Conservation (phyloP, 2,329 filamentous ascomycete genomes). For the Sclerotinia minor region DNA sequence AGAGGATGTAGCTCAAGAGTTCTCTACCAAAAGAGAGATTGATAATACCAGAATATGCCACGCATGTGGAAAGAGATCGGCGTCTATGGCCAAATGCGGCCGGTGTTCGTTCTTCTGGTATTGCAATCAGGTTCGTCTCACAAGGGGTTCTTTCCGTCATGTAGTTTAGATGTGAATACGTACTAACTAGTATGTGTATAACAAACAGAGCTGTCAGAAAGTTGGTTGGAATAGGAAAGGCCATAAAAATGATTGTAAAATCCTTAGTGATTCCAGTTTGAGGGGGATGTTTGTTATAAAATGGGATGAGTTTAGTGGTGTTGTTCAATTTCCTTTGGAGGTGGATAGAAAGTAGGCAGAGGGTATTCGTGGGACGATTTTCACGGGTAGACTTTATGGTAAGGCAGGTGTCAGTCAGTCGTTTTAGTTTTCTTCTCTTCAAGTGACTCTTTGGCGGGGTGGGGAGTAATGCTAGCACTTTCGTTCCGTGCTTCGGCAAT, state of each 20-base stretch:
- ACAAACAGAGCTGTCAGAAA: not conserved
- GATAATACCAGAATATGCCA: slow-evolving; percentile 1
- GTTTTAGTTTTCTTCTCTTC: not conserved
- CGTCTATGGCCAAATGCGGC: not conserved
- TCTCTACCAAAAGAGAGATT: not conserved
- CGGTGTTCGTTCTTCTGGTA: not conserved
- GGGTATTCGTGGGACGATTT: not conserved
- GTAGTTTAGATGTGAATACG: not conserved
- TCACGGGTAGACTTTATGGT: not conserved
- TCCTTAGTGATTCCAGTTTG: not conserved
- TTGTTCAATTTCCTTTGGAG: not conserved
- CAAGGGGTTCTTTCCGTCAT: not conserved
- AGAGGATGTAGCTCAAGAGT: not conserved
- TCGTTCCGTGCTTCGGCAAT: not conserved
- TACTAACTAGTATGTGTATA: not conserved
- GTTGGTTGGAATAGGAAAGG: not conserved
- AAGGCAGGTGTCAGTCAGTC: not conserved
- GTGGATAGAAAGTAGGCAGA: not conserved
- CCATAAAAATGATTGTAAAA: not conserved
- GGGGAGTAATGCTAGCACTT: not conserved
- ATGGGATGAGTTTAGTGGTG: not conserved
- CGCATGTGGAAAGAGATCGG: not conserved
- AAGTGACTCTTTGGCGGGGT: not conserved
- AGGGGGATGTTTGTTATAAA: not conserved
- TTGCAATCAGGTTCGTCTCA: not conserved